Evolutionary conservation across 2,329 filamentous ascomycete genomes (phyloP).

Genomic region (Colletotrichum kahawae): DNA sequence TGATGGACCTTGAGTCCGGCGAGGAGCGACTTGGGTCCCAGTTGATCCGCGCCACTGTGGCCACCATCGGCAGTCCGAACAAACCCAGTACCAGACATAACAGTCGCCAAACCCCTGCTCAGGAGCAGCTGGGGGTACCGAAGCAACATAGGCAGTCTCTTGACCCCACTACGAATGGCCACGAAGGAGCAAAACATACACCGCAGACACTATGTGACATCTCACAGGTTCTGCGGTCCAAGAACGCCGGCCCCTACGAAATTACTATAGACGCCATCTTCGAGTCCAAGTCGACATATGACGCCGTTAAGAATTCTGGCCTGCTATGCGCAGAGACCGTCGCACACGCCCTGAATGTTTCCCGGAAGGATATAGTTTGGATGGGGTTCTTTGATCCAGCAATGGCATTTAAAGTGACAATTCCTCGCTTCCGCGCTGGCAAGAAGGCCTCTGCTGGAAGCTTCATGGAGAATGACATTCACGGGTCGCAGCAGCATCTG

Average conservation of each 20-base stretch:
- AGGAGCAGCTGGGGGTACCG: fast-evolving
- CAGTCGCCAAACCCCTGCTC: background rate
- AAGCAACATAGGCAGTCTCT: background rate
- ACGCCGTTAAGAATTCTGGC: slow-evolving; percentile 37
- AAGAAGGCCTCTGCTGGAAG: background rate
- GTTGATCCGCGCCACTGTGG: background rate
- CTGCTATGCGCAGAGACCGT: slow-evolving; percentile 40
- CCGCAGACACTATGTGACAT: background rate
- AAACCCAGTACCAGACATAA: fast-evolving
- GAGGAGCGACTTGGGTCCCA: background rate
- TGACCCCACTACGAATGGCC: fast-evolving
- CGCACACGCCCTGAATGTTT: slow-evolving; percentile 31
- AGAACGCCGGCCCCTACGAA: background rate
- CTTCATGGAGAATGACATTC: slow-evolving; percentile 11
- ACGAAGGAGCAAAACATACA: background rate
- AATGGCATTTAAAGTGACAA: slow-evolving; percentile 50
- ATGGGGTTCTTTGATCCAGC: slow-evolving; percentile 49
- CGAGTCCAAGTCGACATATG: slow-evolving; percentile 34
- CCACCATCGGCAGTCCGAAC: background rate
- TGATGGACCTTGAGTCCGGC: background rate
- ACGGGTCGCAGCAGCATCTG: slow-evolving; percentile 13
- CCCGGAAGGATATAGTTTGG: slow-evolving; percentile 36
- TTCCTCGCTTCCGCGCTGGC: slow-evolving; percentile 24
- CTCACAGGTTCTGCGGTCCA: background rate
- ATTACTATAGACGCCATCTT: slow-evolving; percentile 50